Evolutionary conservation across 345 rosid genomes (phyloP), one percentile per base, ranked within the genome.

Genomic region (Linum lewisii): DNA sequence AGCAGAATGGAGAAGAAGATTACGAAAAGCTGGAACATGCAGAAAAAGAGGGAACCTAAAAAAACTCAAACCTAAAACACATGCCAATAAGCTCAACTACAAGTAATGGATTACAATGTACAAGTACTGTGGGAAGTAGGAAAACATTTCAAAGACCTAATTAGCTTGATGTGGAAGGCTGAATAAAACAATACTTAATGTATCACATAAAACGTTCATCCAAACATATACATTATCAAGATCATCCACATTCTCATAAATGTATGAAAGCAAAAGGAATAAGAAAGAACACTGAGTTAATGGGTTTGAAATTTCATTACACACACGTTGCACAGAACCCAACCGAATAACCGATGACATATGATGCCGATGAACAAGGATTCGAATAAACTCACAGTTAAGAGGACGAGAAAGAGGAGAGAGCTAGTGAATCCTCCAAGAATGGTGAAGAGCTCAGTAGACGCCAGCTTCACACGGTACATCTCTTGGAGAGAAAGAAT

Each of bases 361-460:
- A 2, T 2, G 45, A 38, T 38, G 45, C 45, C 14, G 15, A 38
- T 23, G 55, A 52, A 23, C 21, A 23, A 52, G 55, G 15, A 23
- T 20, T 21, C 6, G 54, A 21, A 25, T 1, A 51, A 68, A 70
- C 90, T 73, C 82, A 85, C 86, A 1, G 86, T 85, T 4, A 87
- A 76, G 51, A 75, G 78, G 53, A 87, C 77, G 54, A 90, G 85
- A 70, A 87, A 90, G 2, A 87, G 76, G 60, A 85, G 83, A 61
- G 96, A 87, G 73, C 94, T 90, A 60, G 73, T 76, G 82, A 85
- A 85, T 49, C 97, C 97, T 50, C 96, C 91, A 16, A 90, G 82
- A 24, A 90, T 85, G 19, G 96, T 87, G 69, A 85, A 85, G 13
- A 78, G 65, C 74, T 90, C 89, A 1, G 94, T 70, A 6, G 97